phyloP scores from a whole-genome alignment of 1,284 basidiomycete genomes.

The Coniferiporia sulphurascens region DNA sequence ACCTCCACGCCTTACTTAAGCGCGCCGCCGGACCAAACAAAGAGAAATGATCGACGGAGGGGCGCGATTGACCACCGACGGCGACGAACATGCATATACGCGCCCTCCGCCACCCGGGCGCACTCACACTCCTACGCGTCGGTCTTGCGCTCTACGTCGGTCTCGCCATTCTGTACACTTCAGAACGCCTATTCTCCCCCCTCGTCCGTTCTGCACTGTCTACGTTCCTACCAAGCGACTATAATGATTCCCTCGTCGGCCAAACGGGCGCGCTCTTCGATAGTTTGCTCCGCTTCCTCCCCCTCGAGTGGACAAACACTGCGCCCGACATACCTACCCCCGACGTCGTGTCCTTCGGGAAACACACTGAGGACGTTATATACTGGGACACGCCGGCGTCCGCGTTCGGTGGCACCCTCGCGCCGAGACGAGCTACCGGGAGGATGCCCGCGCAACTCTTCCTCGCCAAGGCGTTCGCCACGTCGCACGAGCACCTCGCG shows the following conservation, averaged over 20 bases:
- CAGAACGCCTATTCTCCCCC: constrained; percentile 22
- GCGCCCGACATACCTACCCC: no score
- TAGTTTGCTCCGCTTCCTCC: neutral
- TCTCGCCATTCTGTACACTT: constrained; percentile 37
- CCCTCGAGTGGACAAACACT: neutral
- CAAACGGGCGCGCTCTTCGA: constrained; percentile 10
- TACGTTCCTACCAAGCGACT: constrained; percentile 24
- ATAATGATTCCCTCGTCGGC: constrained; percentile 25
- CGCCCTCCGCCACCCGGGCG: neutral
- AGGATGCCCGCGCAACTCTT: constrained; percentile 14
- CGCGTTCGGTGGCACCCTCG: neutral
- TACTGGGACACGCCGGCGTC: constrained; percentile 7
- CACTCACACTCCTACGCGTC: neutral
- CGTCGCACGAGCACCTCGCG: constrained; percentile 16
- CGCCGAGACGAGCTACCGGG: neutral
- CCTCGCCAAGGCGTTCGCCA: constrained; percentile 16
- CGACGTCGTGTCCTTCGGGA: neutral
- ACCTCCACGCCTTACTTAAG: no score
- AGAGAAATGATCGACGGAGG: neutral
- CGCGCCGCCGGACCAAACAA: no score
- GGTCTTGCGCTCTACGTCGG: constrained; percentile 29
- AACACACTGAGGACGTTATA: constrained; percentile 8
- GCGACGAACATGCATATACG: neutral
- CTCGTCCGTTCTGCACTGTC: constrained; percentile 25
- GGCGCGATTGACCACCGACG: neutral